These are phyloP conservation scores for Salix viminalis DNA, from an alignment of 345 rosid genomes.

Conservation along the genomic window DNA sequence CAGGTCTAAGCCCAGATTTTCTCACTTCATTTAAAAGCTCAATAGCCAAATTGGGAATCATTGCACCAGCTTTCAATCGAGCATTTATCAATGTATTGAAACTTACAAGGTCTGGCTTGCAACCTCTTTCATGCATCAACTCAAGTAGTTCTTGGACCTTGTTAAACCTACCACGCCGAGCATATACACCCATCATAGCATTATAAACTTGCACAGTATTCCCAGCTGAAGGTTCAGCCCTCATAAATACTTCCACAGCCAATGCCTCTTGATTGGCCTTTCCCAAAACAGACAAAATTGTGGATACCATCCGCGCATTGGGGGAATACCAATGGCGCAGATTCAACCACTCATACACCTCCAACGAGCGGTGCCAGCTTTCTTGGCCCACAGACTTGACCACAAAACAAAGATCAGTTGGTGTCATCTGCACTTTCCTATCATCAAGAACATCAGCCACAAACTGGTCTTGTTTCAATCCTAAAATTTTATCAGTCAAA, in stretches of 20 bases:
- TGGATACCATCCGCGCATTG: constrained; percentile 75
- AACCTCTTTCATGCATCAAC: constrained; percentile 70
- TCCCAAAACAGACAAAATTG: constrained; percentile 77
- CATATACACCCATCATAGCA: constrained; percentile 95
- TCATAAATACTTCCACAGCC: constrained; percentile 68
- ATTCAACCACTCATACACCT: constrained; percentile 94
- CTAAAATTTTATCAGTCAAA: constrained; percentile 60
- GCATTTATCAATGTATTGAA: constrained; percentile 93
- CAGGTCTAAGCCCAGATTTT: constrained; percentile 73
- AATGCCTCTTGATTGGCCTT: constrained; percentile 71
- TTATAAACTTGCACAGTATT: constrained; percentile 83
- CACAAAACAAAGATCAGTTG: constrained; percentile 78
- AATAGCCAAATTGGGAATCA: constrained; percentile 54
- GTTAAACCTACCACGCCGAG: constrained; percentile 57
- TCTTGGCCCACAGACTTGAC: constrained; percentile 78
- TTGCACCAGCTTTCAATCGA: constrained; percentile 55
- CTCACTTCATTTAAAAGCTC: constrained; percentile 74
- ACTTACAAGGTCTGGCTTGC: constrained; percentile 87
- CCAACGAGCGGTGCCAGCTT: constrained; percentile 89
- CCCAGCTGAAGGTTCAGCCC: constrained; percentile 57
- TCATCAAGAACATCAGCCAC: constrained; percentile 81
- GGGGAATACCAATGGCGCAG: constrained; percentile 79
- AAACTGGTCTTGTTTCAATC: constrained; percentile 49
- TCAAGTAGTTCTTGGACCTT: constrained; percentile 69
- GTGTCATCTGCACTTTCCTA: constrained; percentile 76